Percentiles rank a stretch among this genome's conserved stretches.
phyloP scores from a whole-genome alignment of 495 filamentous ascomycete genomes.

The Penicillium coprophilum region DNA sequence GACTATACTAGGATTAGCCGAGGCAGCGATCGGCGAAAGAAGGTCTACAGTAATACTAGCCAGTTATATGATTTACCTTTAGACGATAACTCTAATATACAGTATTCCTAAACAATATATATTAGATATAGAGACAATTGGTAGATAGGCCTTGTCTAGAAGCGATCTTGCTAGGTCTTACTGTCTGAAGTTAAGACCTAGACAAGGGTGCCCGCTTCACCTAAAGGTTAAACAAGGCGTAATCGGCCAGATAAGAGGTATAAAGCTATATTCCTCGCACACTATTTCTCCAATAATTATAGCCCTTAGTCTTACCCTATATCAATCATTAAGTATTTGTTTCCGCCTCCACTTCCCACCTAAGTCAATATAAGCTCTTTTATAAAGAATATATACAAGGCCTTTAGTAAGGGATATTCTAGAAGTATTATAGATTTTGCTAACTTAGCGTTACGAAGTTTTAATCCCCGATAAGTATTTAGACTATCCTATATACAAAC shows the following conservation, averaged over 20 bases:
- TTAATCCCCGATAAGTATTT: neutral
- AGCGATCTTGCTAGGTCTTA: slow-evolving; percentile 9
- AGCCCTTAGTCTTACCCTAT: slow-evolving; percentile 2
- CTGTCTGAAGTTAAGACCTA: slow-evolving; percentile 10
- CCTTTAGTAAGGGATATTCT: neutral
- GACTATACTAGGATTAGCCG: too few species aligned
- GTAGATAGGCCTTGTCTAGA: slow-evolving; percentile 11
- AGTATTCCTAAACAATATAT: slow-evolving; percentile 7
- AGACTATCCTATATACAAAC: neutral
- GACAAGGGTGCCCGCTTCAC: slow-evolving; percentile 8
- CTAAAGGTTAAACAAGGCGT: slow-evolving; percentile 11
- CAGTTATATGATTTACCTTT: too few species aligned
- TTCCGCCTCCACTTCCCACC: slow-evolving; percentile 4
- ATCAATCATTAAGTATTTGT: slow-evolving; percentile 9
- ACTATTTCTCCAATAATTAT: neutral
- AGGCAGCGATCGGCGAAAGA: too few species aligned
- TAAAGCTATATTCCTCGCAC: slow-evolving; percentile 8
- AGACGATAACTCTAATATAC: too few species aligned
- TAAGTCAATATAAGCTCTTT: neutral
- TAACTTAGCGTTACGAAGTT: neutral
- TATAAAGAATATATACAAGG: neutral
- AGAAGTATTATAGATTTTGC: neutral
- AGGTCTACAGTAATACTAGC: too few species aligned
- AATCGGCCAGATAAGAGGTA: slow-evolving; percentile 11
- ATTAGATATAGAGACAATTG: slow-evolving; percentile 11